A percentile compares a stretch with the other conserved stretches of the same genome.
These are phyloP conservation scores for Dioscorea dumetorum DNA, from an alignment of 106 monocot genomes.

Conservation along the genomic window DNA sequence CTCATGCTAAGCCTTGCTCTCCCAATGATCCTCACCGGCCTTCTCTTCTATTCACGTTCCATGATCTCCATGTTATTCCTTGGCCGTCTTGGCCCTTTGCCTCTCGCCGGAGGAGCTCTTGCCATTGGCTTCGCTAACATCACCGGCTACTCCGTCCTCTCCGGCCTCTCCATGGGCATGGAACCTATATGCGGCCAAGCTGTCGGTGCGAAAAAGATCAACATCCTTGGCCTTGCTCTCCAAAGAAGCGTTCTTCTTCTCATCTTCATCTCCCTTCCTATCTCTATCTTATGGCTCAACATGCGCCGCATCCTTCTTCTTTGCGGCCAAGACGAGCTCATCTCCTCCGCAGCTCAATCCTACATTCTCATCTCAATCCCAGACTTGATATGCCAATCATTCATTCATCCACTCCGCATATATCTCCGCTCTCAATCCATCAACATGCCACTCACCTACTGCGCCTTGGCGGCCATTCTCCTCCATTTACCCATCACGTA, in stretches of 20 bases:
- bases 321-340: constrained; percentile 24
- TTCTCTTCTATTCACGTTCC: constrained; percentile 9
- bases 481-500: constrained; percentile 40
- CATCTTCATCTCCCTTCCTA: constrained; percentile 22
- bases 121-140: constrained; percentile 41
- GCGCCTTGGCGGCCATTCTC: constrained; percentile 15
- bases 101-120: constrained; percentile 31
- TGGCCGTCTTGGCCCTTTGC: constrained; percentile 3
- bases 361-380: constrained; percentile 43
- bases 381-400: constrained; percentile 38
- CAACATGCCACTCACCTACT: constrained; percentile 22
- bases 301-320: constrained; percentile 34
- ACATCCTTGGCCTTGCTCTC: constrained; percentile 19
- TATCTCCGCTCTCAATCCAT: constrained; percentile 45
- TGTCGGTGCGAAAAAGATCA: constrained; percentile 28
- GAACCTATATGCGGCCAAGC: constrained; percentile 42
- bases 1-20: not conserved
- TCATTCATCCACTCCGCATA: constrained; percentile 43
- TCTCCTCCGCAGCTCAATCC: constrained; percentile 25
- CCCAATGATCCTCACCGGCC: constrained; percentile 1
- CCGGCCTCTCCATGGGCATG: constrained; percentile 39
- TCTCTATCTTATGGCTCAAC: constrained; percentile 31
- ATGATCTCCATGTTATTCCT: constrained; percentile 14
- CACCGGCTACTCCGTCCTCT: constrained; percentile 44
- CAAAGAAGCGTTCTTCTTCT: constrained; percentile 34